phyloP scores from a whole-genome alignment of 2,329 filamentous ascomycete species.

The Nemania sp. region DNA sequence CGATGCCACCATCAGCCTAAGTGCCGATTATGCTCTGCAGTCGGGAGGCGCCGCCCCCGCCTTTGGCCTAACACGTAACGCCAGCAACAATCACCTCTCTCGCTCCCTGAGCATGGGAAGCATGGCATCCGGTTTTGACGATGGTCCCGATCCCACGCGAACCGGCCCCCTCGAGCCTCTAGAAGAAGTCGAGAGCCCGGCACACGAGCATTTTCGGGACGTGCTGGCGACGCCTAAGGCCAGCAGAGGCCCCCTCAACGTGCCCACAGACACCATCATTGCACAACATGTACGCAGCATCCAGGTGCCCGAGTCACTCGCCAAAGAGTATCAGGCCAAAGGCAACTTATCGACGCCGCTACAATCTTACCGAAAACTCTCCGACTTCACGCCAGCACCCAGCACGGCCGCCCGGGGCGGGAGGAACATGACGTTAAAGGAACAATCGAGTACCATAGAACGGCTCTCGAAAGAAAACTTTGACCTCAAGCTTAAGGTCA shows the following conservation, averaged over 20 bases:
- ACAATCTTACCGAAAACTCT: conserved; percentile 47
- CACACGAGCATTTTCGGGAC: conserved; percentile 46
- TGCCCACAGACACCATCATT: conserved; percentile 86
- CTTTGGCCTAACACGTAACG: conserved; percentile 52
- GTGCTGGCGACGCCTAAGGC: conserved; percentile 73
- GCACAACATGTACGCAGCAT: conserved; percentile 88
- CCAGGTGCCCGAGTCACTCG: conserved; percentile 86
- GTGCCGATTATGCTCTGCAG: conserved; percentile 80
- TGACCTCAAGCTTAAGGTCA: conserved; percentile 94
- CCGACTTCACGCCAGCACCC: conserved; percentile 56
- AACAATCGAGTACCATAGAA: conserved; percentile 97
- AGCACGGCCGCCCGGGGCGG: conserved; percentile 61
- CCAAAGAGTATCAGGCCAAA: conserved; percentile 81
- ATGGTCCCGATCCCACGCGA: conserved; percentile 52
- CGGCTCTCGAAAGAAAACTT: conserved; percentile 97
- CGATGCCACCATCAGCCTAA: conserved; percentile 69
- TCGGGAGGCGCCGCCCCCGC: conserved; percentile 75
- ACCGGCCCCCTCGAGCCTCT: conserved; percentile 54
- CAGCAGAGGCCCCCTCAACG: conserved; percentile 57
- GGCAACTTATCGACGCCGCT: conserved; percentile 64
- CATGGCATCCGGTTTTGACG: conserved; percentile 77
- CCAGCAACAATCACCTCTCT: conserved; percentile 64
- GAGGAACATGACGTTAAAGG: conserved; percentile 84
- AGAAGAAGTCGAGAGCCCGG: conserved; percentile 50
- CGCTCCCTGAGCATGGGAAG: conserved; percentile 87